These are phyloP conservation scores for Phialocephala sp. DNA, from an alignment of 2,329 filamentous ascomycete genomes.

Conservation along the genomic window DNA sequence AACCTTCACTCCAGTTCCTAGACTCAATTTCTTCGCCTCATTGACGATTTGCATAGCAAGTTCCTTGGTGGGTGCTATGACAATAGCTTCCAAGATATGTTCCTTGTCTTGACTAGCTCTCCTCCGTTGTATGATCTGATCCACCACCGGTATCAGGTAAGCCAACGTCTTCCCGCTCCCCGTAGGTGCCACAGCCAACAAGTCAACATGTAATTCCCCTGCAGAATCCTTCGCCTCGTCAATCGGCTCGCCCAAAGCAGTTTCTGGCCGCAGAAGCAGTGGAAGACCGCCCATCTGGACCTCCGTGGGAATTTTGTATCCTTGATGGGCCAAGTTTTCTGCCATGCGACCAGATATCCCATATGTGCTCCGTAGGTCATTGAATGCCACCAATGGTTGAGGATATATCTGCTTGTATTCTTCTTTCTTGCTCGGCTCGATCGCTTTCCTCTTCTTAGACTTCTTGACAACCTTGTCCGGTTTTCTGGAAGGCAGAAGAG, in stretches of 20 bases:
- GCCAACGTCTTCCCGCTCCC: constrained; percentile 96
- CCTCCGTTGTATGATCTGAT: constrained; percentile 68
- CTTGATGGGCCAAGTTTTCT: constrained; percentile 82
- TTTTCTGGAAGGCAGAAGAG: constrained; percentile 66
- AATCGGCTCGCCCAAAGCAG: constrained; percentile 51
- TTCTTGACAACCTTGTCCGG: constrained; percentile 48
- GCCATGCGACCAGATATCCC: constrained; percentile 75
- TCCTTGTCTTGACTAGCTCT: constrained; percentile 47
- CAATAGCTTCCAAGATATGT: constrained; percentile 67
- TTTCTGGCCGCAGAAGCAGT: constrained; percentile 67
- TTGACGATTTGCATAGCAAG: constrained; percentile 80
- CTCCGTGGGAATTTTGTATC: constrained; percentile 87
- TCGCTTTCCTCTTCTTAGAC: constrained; percentile 62
- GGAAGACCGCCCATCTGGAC: constrained; percentile 90
- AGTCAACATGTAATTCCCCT: constrained; percentile 60
- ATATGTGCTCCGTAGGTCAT: constrained; percentile 72
- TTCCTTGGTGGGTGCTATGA: constrained; percentile 80
- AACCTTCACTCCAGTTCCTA: constrained; percentile 79
- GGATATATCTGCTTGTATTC: constrained; percentile 72
- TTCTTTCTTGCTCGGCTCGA: constrained; percentile 54
- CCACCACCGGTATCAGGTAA: constrained; percentile 86
- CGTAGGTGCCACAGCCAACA: constrained; percentile 89
- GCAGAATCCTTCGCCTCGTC: constrained; percentile 40
- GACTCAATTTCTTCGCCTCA: constrained; percentile 82
- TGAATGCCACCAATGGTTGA: constrained; percentile 79